Conservation (phyloP, 2,329 filamentous ascomycete genomes). For the Torrubiella hemipterigena region DNA sequence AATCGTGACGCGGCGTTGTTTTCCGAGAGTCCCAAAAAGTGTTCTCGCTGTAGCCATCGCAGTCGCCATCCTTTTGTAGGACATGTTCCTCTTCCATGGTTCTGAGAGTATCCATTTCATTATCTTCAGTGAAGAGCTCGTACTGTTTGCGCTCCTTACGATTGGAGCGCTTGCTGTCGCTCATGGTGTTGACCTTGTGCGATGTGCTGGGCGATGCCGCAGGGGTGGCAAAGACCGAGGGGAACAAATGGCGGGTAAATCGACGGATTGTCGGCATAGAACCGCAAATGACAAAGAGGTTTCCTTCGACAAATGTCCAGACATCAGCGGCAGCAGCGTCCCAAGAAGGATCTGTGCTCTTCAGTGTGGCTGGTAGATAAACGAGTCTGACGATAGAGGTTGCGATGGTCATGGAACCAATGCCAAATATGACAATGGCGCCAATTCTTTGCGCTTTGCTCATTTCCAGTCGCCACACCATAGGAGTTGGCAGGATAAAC, state of each 20-base stretch:
- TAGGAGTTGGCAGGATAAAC: conserved; percentile 31
- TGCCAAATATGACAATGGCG: conserved; percentile 28
- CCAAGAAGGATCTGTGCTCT: conserved; percentile 16
- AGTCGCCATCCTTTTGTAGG: no score
- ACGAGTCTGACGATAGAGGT: conserved; percentile 18
- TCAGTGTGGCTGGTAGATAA: conserved; percentile 13
- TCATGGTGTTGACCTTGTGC: not conserved
- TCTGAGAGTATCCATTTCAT: not conserved
- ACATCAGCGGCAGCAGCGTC: conserved; percentile 15
- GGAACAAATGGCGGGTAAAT: conserved; percentile 2
- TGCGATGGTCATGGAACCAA: conserved; percentile 23
- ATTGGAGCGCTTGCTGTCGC: not conserved
- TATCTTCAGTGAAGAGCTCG: not conserved
- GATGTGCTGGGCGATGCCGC: not conserved
- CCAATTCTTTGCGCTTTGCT: conserved; percentile 30
- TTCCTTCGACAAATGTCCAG: conserved; percentile 23
- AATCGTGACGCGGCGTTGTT: no score
- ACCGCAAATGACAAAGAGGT: conserved; percentile 26
- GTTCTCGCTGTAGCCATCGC: no score
- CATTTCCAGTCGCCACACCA: conserved; percentile 29
- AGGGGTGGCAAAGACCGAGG: not conserved
- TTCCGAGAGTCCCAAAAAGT: no score
- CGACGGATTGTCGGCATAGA: conserved; percentile 23
- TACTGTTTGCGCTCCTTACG: not conserved
- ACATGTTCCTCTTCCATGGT: no score